Evolutionary conservation across 179 eudicot genomes (phyloP).

Genomic region (Vitellaria paradoxa): DNA sequence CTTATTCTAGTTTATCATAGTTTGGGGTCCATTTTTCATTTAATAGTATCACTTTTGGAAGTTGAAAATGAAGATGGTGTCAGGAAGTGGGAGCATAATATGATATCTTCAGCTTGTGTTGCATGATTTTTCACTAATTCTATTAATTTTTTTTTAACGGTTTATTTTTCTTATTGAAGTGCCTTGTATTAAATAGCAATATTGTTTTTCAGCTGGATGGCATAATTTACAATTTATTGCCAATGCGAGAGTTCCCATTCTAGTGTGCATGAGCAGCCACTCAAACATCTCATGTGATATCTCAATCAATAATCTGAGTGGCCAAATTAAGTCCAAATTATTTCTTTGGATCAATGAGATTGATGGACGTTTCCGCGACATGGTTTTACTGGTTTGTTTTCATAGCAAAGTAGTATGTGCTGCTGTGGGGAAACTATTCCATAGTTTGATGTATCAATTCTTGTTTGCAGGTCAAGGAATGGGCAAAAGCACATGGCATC

Average conservation of each 20-base stretch:
- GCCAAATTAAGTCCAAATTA: constrained; percentile 90
- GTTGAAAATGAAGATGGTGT: too few relatives aligned
- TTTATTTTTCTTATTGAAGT: not conserved
- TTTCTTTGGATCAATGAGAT: constrained; percentile 76
- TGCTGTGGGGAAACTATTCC: not conserved
- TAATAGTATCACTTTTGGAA: not conserved
- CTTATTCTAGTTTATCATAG: too few relatives aligned
- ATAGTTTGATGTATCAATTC: constrained; percentile 16
- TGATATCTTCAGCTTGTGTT: not conserved
- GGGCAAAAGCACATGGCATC: constrained; percentile 88
- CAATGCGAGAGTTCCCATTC: constrained; percentile 83
- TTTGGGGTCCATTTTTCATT: not conserved
- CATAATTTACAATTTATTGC: constrained; percentile 53
- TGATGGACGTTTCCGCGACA: constrained; percentile 78
- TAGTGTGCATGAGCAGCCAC: constrained; percentile 51
- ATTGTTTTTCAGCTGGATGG: constrained; percentile 58
- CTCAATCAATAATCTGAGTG: constrained; percentile 73
- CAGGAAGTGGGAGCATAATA: not conserved
- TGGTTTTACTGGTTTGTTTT: constrained; percentile 82
- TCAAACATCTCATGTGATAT: constrained; percentile 84
- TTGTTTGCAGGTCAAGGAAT: constrained; percentile 84
- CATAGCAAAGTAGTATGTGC: constrained; percentile 14
- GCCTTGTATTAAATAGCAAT: not conserved
- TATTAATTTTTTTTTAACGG: not conserved
- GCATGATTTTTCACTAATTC: not conserved